Evolutionary conservation across 768 basidiomycete genomes (phyloP).

Genomic region (Boletus eberwhitei): DNA sequence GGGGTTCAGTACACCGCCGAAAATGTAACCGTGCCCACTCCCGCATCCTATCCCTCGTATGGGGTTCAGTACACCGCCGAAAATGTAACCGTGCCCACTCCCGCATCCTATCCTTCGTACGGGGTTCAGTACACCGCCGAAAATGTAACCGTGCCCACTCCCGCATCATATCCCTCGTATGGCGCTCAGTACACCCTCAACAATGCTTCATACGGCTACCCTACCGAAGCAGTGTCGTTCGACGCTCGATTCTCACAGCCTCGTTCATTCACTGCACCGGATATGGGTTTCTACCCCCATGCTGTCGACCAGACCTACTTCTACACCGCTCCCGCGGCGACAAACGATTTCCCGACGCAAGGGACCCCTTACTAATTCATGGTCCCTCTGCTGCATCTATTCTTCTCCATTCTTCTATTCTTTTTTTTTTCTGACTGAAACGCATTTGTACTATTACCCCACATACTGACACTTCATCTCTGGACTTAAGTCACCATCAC

Average conservation of each 20-base stretch:
- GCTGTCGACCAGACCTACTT: not conserved
- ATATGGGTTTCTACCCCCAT: not conserved
- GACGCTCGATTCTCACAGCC: not conserved
- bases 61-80: not conserved
- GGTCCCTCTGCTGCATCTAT: not conserved
- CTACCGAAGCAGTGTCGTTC: not conserved
- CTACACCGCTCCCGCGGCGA: not conserved
- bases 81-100: not conserved
- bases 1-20: not conserved
- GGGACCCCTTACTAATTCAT: not conserved
- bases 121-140: not conserved
- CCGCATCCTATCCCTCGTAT: not conserved
- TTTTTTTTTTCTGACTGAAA: not conserved
- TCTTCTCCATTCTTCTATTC: not conserved
- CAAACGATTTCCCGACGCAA: not conserved
- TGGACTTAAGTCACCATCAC: not conserved
- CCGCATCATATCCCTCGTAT: not conserved
- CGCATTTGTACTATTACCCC: not conserved
- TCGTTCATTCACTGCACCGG: not conserved
- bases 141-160: not conserved
- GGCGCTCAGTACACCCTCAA: not conserved
- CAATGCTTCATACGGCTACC: not conserved
- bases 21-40: not conserved
- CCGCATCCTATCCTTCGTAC: not conserved
- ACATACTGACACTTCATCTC: not conserved